Conservation (phyloP, 116 monocot species). For the Cymodocea nodosa region DNA sequence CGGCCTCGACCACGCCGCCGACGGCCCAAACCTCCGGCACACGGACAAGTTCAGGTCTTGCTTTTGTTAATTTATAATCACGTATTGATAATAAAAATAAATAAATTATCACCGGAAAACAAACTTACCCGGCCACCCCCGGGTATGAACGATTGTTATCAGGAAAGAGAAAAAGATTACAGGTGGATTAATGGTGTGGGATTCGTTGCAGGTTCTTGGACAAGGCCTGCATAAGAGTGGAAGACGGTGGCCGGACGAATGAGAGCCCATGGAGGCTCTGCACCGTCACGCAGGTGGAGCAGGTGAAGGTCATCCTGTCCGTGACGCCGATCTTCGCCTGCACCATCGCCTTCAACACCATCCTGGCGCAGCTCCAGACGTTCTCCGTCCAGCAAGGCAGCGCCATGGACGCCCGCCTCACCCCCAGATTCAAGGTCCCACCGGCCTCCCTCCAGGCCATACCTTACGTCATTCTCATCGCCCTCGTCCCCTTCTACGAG, state of each 20-base stretch:
- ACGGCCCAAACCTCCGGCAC: constrained; percentile 11
- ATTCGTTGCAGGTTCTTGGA: constrained; percentile 63
- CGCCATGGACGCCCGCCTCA: constrained; percentile 31
- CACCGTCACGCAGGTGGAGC: constrained; percentile 63
- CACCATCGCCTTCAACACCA: constrained; percentile 97
- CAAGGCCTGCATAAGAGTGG: constrained; percentile 64
- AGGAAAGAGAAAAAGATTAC: too few species aligned
- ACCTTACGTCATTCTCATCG: constrained; percentile 28
- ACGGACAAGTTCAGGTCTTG: constrained; percentile 54
- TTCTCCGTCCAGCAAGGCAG: constrained; percentile 48
- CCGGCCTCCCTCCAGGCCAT: constrained; percentile 41
- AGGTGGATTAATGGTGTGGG: too few species aligned
- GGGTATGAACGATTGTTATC: too few species aligned
- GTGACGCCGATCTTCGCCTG: constrained; percentile 90
- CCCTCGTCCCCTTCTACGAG: constrained; percentile 44
- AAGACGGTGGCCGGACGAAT: constrained; percentile 11
- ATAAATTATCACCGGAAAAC: too few species aligned
- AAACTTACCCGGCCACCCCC: too few species aligned
- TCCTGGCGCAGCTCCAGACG: constrained; percentile 86
- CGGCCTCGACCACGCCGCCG: constrained; percentile 3
- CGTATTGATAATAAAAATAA: too few species aligned
- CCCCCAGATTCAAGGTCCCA: constrained; percentile 27
- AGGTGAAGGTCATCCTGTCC: constrained; percentile 75
- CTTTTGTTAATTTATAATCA: too few species aligned
- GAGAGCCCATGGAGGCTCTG: constrained; percentile 71